Evolutionary conservation across 208 protist species (phyloP), one percentile per base, ranked within the genome.

Genomic region (Porcisia deanei): DNA sequence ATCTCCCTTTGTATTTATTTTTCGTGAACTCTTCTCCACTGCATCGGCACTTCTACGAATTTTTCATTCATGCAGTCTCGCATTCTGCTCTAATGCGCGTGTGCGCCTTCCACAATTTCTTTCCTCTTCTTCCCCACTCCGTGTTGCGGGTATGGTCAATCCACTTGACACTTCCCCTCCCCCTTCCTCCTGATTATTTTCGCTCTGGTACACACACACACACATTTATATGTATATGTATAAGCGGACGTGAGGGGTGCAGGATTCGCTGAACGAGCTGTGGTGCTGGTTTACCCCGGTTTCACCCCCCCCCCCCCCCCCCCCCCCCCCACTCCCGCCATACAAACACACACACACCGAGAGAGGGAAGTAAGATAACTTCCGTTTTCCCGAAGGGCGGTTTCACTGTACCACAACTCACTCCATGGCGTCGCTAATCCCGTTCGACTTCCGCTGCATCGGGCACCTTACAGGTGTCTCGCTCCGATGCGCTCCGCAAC

Each of bases 401-500:
- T 34, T 52, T 52, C 22, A 30, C 39, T 67, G 63, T 10, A 18
- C 71, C 57, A 18, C 39, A 41, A 22, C 41, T 9, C 34, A 1
- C 18, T 25, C 45, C 8, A 82, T 82, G 78, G 43, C 78, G 14
- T 82, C 78, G 4, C 78, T 82, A 41, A 34, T 82, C 9, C 78
- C 78, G 5, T 82, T 82, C 34, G 78, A 82, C 54, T 78, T 82
- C 39, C 78, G 68, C 14, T 82, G 78, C 20, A 20, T 82, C 37
- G 54, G 73, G 14, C 78, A 82, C 34, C 71, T 82, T 59, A 75
- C 61, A 3, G 78, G 73, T 18, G 52, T 82, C 39, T 82, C 78
- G 1, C 78, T 82, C 18, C 78, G 78, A 20, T 82, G 73, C 22
- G 78, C 78, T 7, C 78, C 78, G 10, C 68, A 77, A 47, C 68